Evolutionary conservation across 164 flowering plant species (phyloP).

Genomic region (Chimonanthus salicifolius): DNA sequence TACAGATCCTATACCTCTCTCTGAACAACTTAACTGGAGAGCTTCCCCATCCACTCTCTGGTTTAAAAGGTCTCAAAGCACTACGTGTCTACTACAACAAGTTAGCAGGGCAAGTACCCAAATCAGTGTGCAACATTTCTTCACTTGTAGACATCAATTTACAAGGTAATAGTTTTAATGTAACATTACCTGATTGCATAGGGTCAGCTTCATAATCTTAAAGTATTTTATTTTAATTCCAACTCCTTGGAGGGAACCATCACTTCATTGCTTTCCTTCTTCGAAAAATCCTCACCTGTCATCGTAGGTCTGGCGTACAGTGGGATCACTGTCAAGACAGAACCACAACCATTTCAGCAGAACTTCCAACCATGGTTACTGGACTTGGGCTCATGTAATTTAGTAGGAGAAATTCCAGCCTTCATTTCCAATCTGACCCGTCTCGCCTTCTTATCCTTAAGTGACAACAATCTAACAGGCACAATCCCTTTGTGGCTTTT

Average conservation of each 20-base stretch:
- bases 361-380: slow-evolving; percentile 2
- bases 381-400: background rate
- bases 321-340: slow-evolving; percentile 8
- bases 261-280: slow-evolving; percentile 4
- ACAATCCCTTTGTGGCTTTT: slow-evolving; percentile 7
- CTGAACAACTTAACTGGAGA: slow-evolving; percentile 17
- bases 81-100: slow-evolving; percentile 6
- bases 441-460: background rate
- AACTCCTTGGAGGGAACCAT: slow-evolving; percentile 15
- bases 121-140: slow-evolving; percentile 17
- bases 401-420: slow-evolving; percentile 5
- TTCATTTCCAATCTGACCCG: slow-evolving; percentile 5
- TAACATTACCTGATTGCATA: slow-evolving; percentile 19
- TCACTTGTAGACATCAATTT: slow-evolving; percentile 9
- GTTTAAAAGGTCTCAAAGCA: slow-evolving; percentile 8
- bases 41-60: slow-evolving; percentile 12
- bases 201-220: slow-evolving; percentile 4
- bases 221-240: background rate
- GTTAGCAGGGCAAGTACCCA: slow-evolving; percentile 14
- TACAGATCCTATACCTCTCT: slow-evolving; percentile 13
- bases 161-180: slow-evolving; percentile 7
- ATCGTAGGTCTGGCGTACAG: slow-evolving; percentile 1
- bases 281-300: slow-evolving; percentile 2
- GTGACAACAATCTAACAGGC: slow-evolving; percentile 1
- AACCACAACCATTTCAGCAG: background rate